Conservation (phyloP, 805 yeast species). For the Torulaspora indica region DNA sequence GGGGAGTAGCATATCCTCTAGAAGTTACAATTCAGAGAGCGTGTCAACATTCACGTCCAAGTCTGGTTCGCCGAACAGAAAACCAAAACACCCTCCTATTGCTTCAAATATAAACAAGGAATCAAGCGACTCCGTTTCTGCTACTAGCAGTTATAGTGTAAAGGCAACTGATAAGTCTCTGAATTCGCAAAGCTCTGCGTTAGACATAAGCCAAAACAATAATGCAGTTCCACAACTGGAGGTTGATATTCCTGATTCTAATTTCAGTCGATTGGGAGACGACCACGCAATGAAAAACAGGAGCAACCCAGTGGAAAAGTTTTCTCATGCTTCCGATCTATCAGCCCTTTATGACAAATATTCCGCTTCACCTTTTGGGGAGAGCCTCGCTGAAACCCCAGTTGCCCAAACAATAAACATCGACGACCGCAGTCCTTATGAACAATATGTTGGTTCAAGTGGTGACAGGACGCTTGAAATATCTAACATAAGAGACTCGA, state of each 20-base stretch:
- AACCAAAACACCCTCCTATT: neutral
- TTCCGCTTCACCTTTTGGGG: slow-evolving; percentile 19
- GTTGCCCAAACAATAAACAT: slow-evolving; percentile 13
- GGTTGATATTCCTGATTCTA: slow-evolving; percentile 12
- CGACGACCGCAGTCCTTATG: slow-evolving; percentile 25
- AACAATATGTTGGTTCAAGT: slow-evolving; percentile 26
- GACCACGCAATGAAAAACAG: slow-evolving; percentile 4
- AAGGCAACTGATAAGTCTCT: neutral
- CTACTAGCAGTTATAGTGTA: slow-evolving; percentile 3
- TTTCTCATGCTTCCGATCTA: slow-evolving; percentile 12
- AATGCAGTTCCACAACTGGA: slow-evolving; percentile 1
- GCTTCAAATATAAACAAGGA: neutral
- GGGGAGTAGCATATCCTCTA: slow-evolving; percentile 6
- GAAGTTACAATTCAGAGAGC: slow-evolving; percentile 4
- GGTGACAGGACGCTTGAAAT: slow-evolving; percentile 24
- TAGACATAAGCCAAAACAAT: neutral
- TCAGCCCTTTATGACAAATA: slow-evolving; percentile 23
- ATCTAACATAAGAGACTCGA: slow-evolving; percentile 24
- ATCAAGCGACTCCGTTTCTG: slow-evolving; percentile 1
- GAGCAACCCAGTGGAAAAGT: slow-evolving; percentile 6
- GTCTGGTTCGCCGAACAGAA: slow-evolving; percentile 8
- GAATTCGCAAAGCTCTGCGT: slow-evolving; percentile 3
- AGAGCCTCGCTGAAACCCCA: slow-evolving; percentile 7
- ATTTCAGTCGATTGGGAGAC: slow-evolving; percentile 7
- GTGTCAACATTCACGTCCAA: slow-evolving; percentile 7